A percentile compares a stretch with the other conserved stretches of the same genome.
phyloP scores from a whole-genome alignment of 805 yeast species.

The Lachancea thermotolerans region DNA sequence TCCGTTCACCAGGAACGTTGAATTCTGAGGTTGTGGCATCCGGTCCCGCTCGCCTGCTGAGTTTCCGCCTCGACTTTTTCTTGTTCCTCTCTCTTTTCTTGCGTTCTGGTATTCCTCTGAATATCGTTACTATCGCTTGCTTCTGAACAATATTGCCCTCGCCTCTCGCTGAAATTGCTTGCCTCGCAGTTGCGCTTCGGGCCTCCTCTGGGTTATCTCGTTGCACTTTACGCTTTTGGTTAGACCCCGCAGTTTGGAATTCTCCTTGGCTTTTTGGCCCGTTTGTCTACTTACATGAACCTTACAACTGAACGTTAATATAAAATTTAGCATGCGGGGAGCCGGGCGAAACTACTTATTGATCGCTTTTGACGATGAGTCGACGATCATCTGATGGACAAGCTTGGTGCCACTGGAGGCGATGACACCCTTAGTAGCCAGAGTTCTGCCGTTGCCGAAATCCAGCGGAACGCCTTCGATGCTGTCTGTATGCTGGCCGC shows the following conservation, averaged over 20 bases:
- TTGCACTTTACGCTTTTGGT: too few species aligned
- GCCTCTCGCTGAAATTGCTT: too few species aligned
- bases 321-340: too few species aligned
- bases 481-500: slow-evolving; percentile 79
- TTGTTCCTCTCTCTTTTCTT: neutral
- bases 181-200: too few species aligned
- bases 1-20: slow-evolving; percentile 3
- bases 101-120: too few species aligned
- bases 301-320: too few species aligned
- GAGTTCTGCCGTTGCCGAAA: slow-evolving; percentile 79
- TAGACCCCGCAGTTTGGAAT: too few species aligned
- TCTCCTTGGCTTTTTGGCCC: too few species aligned
- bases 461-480: slow-evolving; percentile 66
- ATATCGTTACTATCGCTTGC: neutral
- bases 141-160: neutral
- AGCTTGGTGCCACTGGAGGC: slow-evolving; percentile 49
- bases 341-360: neutral
- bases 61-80: neutral
- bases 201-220: too few species aligned
- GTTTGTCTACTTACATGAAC: too few species aligned
- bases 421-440: slow-evolving; percentile 83
- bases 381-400: slow-evolving; percentile 24
- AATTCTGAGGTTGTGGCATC: slow-evolving; percentile 1
- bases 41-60: neutral
- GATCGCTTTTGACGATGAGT: slow-evolving; percentile 21